Base-by-base conservation (phyloP, 176 grass and related monocot genomes). In the Eleusine coracana region DNA sequence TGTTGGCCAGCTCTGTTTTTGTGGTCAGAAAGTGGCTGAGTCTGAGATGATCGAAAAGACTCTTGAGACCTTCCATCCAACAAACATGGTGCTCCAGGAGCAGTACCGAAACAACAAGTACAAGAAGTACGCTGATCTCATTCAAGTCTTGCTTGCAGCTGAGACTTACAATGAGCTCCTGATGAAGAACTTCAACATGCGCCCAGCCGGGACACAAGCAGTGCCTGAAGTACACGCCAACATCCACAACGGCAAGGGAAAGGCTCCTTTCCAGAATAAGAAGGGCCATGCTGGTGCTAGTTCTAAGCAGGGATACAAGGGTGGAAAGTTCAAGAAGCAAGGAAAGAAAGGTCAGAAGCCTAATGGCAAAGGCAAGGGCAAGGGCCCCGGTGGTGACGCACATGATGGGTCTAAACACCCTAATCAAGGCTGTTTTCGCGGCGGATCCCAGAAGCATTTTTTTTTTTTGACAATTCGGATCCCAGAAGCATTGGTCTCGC, bases 111-210 rank as follows among this genome's bases (percentile, higher is more conserved):
- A 66, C 13, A 66, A 66, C 16, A 54, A 18, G 28, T 36, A 66
- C 12, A 66, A 66, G 63, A 66, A 66, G 63, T 66, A 66, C 63
- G 31, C 63, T 36, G 63, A 66, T 16, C 3, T 66, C 29, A 66
- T 66, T 3, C 63, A 66, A 16, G 63, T 66, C 12, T 7, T 66
- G 13, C 63, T 66, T 66, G 29, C 29, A 2, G 63, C 63, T 6
- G 63, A 36, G 4, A 66, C 13, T 16, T 28, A 66, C 2, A 66
- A 66, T 36, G 25, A 11, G 4, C 60, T 29, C 11, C 10, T 63
- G 60, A 63, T 63, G 60, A 63, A 66, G 12, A 36, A 66, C 63
- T 36, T 31, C 61, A 64, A 66, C 63, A 36, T 66, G 63, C 63
- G 27, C 4, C 63, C 63, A 6, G 12, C 17, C 15, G 63, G 29